These are phyloP conservation scores for Neonothopanus nambi DNA, from an alignment of 1,284 basidiomycete genomes.

Conservation along the genomic window DNA sequence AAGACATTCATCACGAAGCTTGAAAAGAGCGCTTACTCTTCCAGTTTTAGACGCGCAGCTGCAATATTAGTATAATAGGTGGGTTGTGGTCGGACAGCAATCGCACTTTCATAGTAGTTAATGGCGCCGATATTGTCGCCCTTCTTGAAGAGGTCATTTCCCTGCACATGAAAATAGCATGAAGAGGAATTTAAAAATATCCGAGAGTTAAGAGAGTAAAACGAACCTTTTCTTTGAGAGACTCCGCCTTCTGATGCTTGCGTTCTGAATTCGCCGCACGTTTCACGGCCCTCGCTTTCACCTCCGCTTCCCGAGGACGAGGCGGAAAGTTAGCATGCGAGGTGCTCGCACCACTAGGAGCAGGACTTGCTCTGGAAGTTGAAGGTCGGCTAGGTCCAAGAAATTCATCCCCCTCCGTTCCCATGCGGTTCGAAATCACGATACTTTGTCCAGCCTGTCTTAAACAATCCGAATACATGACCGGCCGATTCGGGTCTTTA, in stretches of 20 bases:
- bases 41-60: conserved; percentile 32
- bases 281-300: conserved; percentile 2
- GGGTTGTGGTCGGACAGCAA: conserved; percentile 24
- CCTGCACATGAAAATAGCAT: conserved; percentile 24
- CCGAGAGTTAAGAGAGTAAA: background rate
- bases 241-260: background rate
- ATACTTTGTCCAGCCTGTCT: background rate
- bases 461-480: background rate
- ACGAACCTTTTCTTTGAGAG: conserved; percentile 6
- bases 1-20: background rate
- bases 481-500: background rate
- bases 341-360: background rate
- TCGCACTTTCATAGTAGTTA: conserved; percentile 24
- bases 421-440: background rate
- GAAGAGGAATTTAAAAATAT: background rate
- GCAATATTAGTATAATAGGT: conserved; percentile 33
- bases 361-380: background rate
- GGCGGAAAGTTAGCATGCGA: background rate
- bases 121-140: conserved; percentile 31
- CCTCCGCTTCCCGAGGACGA: conserved; percentile 8
- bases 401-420: background rate
- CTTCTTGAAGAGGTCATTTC: conserved; percentile 31
- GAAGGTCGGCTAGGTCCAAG: background rate
- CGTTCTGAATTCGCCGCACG: background rate
- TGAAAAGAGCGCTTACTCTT: conserved; percentile 24